Percentiles rank a stretch among this genome's conserved stretches.
Evolutionary conservation across 2,329 filamentous ascomycete genomes (phyloP).

Genomic region (Aureobasidium subglaciale): DNA sequence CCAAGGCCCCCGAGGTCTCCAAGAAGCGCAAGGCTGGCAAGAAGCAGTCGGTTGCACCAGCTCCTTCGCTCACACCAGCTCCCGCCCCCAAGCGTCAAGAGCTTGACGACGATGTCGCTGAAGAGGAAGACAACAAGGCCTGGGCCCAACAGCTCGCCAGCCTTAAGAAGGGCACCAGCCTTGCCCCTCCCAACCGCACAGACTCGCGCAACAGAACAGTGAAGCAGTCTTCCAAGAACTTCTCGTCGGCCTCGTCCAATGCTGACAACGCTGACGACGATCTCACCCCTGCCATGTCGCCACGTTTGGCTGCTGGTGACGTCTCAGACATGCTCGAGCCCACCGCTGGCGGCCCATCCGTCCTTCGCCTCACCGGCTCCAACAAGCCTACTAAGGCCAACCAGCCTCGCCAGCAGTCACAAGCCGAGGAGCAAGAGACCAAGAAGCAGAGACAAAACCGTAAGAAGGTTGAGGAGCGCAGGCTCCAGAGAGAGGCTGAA

Average conservation of each 20-base stretch:
- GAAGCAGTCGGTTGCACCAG: conserved; percentile 18
- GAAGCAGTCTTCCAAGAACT: conserved; percentile 50
- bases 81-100: conserved; percentile 23
- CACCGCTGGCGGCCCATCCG: conserved; percentile 57
- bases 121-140: conserved; percentile 61
- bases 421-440: conserved; percentile 62
- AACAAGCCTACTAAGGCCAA: conserved; percentile 45
- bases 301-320: conserved; percentile 55
- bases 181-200: conserved; percentile 32
- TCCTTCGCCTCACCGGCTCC: conserved; percentile 69
- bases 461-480: conserved; percentile 77
- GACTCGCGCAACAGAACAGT: conserved; percentile 51
- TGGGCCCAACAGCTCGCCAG: conserved; percentile 69
- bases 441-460: conserved; percentile 96
- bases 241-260: conserved; percentile 56
- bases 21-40: conserved; percentile 31
- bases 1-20: conserved; percentile 17
- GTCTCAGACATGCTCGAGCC: conserved; percentile 90
- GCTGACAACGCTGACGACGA: conserved; percentile 77
- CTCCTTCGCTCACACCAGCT: conserved; percentile 21
- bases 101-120: conserved; percentile 37
- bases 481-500: conserved; percentile 64
- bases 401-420: conserved; percentile 56
- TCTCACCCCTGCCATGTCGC: conserved; percentile 62
- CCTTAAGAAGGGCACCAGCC: conserved; percentile 62